phyloP scores from a whole-genome alignment of 108 stramenopile species.

The Bacterosira constricta region DNA sequence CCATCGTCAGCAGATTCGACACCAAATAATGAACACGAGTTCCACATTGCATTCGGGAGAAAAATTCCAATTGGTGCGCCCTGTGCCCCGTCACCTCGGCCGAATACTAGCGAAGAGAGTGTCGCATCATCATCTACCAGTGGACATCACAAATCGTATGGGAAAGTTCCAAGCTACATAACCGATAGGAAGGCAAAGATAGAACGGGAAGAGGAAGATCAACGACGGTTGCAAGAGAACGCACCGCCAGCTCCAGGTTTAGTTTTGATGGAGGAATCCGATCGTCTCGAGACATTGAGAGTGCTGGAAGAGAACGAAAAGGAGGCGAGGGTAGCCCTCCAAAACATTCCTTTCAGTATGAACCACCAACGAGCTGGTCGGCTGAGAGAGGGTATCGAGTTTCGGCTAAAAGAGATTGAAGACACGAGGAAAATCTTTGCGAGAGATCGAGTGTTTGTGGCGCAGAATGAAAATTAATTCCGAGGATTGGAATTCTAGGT shows the following conservation, averaged over 20 bases:
- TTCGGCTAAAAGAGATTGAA: conserved; percentile 48
- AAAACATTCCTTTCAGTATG: conserved; percentile 49
- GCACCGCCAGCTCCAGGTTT: conserved; percentile 46
- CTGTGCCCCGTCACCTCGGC: neutral
- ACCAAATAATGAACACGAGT: conserved; percentile 3
- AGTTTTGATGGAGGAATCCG: conserved; percentile 38
- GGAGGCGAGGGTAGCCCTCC: conserved; percentile 27
- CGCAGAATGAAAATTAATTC: conserved; percentile 10
- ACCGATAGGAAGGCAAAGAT: conserved; percentile 35
- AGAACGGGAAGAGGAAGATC: conserved; percentile 39
- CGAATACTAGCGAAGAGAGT: conserved; percentile 3
- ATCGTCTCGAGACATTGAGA: conserved; percentile 39
- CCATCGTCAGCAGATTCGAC: neutral
- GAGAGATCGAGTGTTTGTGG: conserved; percentile 37
- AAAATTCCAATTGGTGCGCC: conserved; percentile 1
- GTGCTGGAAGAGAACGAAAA: conserved; percentile 48
- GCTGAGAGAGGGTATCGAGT: conserved; percentile 40
- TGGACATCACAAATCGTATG: conserved; percentile 40
- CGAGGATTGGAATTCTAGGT: too few relatives aligned
- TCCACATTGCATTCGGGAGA: conserved; percentile 28
- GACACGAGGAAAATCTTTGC: conserved; percentile 48
- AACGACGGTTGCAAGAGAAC: conserved; percentile 8
- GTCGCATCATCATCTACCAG: neutral
- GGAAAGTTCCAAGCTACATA: conserved; percentile 46
- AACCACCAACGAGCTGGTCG: conserved; percentile 36